Base-by-base conservation (phyloP, 1,284 basidiomycete species). In the Chiua sp. region DNA sequence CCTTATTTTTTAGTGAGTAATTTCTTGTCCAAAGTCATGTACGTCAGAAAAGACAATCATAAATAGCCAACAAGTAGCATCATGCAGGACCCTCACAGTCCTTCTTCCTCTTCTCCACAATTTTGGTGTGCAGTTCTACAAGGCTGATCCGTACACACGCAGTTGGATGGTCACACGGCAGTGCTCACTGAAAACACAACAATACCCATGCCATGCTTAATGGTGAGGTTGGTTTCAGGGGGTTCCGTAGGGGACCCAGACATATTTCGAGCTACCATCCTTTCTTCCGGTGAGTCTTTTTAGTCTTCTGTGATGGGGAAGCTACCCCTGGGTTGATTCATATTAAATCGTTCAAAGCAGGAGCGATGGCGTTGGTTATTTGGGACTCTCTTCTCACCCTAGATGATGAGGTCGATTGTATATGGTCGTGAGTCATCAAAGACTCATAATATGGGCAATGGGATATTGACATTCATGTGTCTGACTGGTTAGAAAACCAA, bases 381-480 rank as follows among this genome's bases (percentile, higher is more conserved):
- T 68, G 69, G 67, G 62, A 71, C 5, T 26, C 56, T 22, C 16
- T 69, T 42, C 53, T 71, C 37, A 68, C 59, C 32, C 42, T 70
- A 8, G 63, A 51, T 6, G 48, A 65, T 11, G 69, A 68, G 28
- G 51, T 71, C 18, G 23, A 53, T 49, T 50, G 55, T 28, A 69
- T 68, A 53, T 68, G 67, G 67, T 33, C 33, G 67, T 68, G 51
- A 69, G 67, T 68, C 39, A 18, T 50, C 26, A n/a, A n/a, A n/a
- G n/a, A n/a, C n/a, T n/a, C n/a, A n/a, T n/a, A n/a, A 33, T 23
- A 32, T 12, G 23, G 46, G 35, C 22, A n/a, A 39, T 2, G 3
- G 13, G n/a, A 11, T 7, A 10, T 16, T 39, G 26, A 47, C 35
- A 30, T 28, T 49, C 18, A 42, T 16, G 59, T 18, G 18, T 5